Base-by-base conservation (phyloP, 164 flowering plant species). In the Vitis rupestris region DNA sequence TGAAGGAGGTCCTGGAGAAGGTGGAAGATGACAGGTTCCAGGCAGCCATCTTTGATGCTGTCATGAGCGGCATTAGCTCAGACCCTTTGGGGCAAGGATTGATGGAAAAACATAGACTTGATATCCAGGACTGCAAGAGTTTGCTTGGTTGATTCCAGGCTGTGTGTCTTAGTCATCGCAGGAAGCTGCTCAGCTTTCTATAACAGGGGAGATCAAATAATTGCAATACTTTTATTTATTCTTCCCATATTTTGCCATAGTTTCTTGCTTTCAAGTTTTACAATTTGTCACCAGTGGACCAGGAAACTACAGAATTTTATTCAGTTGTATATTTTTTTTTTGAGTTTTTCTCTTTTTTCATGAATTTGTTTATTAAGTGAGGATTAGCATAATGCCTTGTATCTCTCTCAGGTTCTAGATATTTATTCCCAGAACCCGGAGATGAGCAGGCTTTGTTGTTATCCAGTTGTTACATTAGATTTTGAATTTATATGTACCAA, bases 1-100 rank as follows among this genome's bases (percentile, higher is more conserved):
- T 90, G 66, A 77, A 72, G 61, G 95, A 92, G 66, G 68, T 83
- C 17, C 70, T 92, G 62, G 73, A 73, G 78, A 84, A 85, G 69
- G 70, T 87, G 15, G 90, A 85, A 63, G 93, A 87, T 65, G 60
- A 84, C 27, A 29, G 30, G 53, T 83, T 69, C 71, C 79, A 67
- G 77, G 80, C 70, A 44, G 79, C 80, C 2, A 65, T 85, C 10
- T 82, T 89, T 72, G 82, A 76, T 61, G 81, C 81, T 30, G 78
- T 77, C 10, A 61, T 84, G 79, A 77, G 64, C 50, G 63, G 50
- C n/a, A 65, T 88, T 8, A 61, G 58, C 17, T 65, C 82, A 3
- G 70, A 50, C 56, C 79, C 84, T 51, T 44, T 79, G 9, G 90
- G 83, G n/a, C 60, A 71, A 66, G 59, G 13, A n/a, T 53, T 70